Percentiles rank a stretch among this genome's conserved stretches.
These are phyloP conservation scores for Coccomyxa subellipsoidea DNA, from an alignment of 163 green algal genomes.

Conservation along the genomic window DNA sequence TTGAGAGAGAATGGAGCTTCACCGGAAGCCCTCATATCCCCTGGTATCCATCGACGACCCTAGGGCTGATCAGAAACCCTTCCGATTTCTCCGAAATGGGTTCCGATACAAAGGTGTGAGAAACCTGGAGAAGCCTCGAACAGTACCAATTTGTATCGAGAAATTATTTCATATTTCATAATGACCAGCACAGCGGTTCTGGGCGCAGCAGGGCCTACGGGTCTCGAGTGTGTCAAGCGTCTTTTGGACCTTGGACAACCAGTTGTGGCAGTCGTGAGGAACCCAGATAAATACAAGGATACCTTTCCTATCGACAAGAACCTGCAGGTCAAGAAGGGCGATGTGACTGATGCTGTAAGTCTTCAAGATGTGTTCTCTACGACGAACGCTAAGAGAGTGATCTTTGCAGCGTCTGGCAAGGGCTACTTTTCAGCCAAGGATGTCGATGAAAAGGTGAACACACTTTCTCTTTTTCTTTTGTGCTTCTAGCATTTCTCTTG, in stretches of 20 bases:
- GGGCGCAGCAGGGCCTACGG: conserved; percentile 18
- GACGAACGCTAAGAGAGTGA: conserved; percentile 20
- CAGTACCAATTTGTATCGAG: too few relatives aligned
- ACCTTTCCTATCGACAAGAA: conserved; percentile 6
- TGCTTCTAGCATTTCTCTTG: neutral
- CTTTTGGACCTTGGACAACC: conserved; percentile 10
- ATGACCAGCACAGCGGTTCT: conserved; percentile 15
- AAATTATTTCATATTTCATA: neutral
- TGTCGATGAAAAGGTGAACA: conserved; percentile 44
- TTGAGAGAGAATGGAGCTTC: too few relatives aligned
- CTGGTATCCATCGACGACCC: too few relatives aligned
- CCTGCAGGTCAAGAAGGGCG: conserved; percentile 33
- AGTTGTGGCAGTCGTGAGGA: conserved; percentile 18
- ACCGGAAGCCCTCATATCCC: too few relatives aligned
- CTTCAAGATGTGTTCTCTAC: conserved; percentile 9
- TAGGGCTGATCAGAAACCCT: too few relatives aligned
- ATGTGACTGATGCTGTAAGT: conserved; percentile 39
- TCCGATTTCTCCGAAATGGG: too few relatives aligned
- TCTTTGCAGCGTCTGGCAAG: conserved; percentile 41
- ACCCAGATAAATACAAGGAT: conserved; percentile 24
- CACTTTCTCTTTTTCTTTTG: neutral
- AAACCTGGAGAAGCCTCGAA: too few relatives aligned
- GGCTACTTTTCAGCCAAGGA: conserved; percentile 34
- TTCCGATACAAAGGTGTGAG: too few relatives aligned
- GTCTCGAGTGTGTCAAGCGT: conserved; percentile 16